Evolutionary conservation across 2,329 filamentous ascomycete species (phyloP), one percentile per base, ranked within the genome.

Genomic region (Pseudopithomyces chartarum): DNA sequence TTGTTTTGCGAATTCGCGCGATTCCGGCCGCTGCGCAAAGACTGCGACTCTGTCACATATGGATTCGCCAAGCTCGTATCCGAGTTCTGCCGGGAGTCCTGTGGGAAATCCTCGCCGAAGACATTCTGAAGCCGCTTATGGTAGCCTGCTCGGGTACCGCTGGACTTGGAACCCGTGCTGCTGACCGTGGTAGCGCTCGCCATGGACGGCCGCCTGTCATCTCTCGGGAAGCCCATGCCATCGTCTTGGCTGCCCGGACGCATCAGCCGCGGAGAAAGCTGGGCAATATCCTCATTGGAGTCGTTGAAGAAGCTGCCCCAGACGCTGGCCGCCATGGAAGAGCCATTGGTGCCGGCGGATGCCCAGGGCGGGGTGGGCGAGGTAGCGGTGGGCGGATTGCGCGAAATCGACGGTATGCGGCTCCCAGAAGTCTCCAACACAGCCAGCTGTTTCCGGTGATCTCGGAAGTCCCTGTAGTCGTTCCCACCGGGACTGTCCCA

Each of bases 121-220:
- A 97, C 94, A 40, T 90, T 91, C 71, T 95, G 91, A 61, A 97
- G 82, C 77, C 94, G 95, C 76, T 93, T 92, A 67, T 86, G 83
- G 62, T 86, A 84, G 55, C 89, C 57, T 34, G 67, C 84, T 50
- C 90, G 87, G 65, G 88, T 87, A 57, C 89, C 83, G 58, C 86
- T 88, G 60, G 87, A 84, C 77, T 88, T 89, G 40, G 94, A 96
- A 33, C 91, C 90, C 63, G 90, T 86, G 70, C 94, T 96, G 76
- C 93, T 95, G 55, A 91, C 86, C 4, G 89, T 96, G 13, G 90
- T 92, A 61, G 93, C 87, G 76, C 93, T 97, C 38, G 92, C 92
- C 49, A 92, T 85, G 3, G 95, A 98, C 2, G 94, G 94, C 48
- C 94, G 85, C 60, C 95, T 83, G 65, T 90, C 89, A 69, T 96